Base-by-base conservation (phyloP, 2,329 filamentous ascomycete species). In the Amesomyces nigricolor region DNA sequence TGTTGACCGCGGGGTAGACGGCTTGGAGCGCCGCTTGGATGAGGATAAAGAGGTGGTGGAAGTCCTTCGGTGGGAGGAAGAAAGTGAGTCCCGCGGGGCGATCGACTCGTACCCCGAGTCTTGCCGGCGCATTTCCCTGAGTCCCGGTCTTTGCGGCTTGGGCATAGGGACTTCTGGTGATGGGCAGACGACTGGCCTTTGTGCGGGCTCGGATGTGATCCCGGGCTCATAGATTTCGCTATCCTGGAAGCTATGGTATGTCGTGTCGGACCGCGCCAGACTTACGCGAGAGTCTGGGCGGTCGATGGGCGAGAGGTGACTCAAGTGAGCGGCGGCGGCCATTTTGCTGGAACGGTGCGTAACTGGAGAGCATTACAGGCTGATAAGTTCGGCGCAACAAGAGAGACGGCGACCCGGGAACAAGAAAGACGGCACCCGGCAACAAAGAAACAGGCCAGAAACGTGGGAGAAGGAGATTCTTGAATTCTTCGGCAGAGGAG, bases 101-200 rank as follows among this genome's bases (percentile, higher is more conserved):
- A 75, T 72, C 3, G 80, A 82, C 63, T 79, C 79, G 62, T 83
- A 83, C 35, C 80, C 80, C 0, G 80, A 83, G 64, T 83, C 80
- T 57, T 81, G 78, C 13, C 80, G 74, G 48, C 74, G 73, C 72
- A 82, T 81, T 53, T 70, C 71, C 47, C 65, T 62, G 0, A 71
- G 66, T 11, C 66, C 64, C 1, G 71, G 71, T 19, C 62, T 63
- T 19, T 67, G 66, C n/a, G 66, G 65, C 26, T 68, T 45, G 44
- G 29, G 10, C 40, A 29, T 17, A n/a, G 43, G 35, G 19, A 53
- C 52, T 13, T 39, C 8, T 35, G 58, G 53, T 26, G 62, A 50
- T 8, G 52, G 53, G 38, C 54, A 56, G 38, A 63, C 43, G 5
- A 58, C 57, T 17, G 61, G 48, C 37, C 53, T 60, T 51, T 53